Percentiles rank a stretch among this genome's conserved stretches.
These are phyloP conservation scores for Sanghuangporus sanghuang DNA, from an alignment of 1,284 basidiomycete species.

Conservation along the genomic window DNA sequence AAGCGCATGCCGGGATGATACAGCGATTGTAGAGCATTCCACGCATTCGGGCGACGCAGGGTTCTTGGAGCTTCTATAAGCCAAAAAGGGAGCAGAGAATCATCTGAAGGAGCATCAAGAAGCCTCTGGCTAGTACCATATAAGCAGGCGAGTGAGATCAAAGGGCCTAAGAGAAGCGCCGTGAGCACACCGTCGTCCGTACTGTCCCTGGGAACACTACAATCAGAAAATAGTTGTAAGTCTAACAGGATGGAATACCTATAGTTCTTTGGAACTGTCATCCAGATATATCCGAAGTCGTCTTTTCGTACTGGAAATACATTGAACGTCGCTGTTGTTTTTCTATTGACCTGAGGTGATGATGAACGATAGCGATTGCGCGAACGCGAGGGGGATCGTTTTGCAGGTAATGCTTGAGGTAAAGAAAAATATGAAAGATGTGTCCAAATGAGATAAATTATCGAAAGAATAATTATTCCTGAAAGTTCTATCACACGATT, in stretches of 20 bases:
- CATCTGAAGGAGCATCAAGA: slow-evolving; percentile 24
- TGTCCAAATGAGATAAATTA: slow-evolving; percentile 60
- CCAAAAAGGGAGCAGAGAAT: slow-evolving; percentile 58
- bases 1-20: slow-evolving; percentile 68
- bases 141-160: slow-evolving; percentile 67
- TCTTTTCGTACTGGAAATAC: slow-evolving; percentile 32
- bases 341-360: slow-evolving; percentile 41
- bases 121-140: slow-evolving; percentile 42
- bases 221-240: background rate
- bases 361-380: slow-evolving; percentile 28
- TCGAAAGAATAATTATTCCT: slow-evolving; percentile 48
- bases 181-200: slow-evolving; percentile 82
- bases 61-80: slow-evolving; percentile 65
- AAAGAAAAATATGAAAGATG: slow-evolving; percentile 41
- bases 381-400: slow-evolving; percentile 25
- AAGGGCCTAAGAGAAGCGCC: slow-evolving; percentile 71
- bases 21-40: slow-evolving; percentile 52
- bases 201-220: slow-evolving; percentile 49
- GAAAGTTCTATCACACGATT: slow-evolving; percentile 45
- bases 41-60: slow-evolving; percentile 37
- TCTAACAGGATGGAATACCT: slow-evolving; percentile 38
- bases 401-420: slow-evolving; percentile 20
- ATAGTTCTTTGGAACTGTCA: slow-evolving; percentile 86
- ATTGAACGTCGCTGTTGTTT: slow-evolving; percentile 26
- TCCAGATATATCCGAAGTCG: slow-evolving; percentile 74